phyloP scores from a whole-genome alignment of 2,329 filamentous ascomycete genomes.

The Penicillium concentricum region DNA sequence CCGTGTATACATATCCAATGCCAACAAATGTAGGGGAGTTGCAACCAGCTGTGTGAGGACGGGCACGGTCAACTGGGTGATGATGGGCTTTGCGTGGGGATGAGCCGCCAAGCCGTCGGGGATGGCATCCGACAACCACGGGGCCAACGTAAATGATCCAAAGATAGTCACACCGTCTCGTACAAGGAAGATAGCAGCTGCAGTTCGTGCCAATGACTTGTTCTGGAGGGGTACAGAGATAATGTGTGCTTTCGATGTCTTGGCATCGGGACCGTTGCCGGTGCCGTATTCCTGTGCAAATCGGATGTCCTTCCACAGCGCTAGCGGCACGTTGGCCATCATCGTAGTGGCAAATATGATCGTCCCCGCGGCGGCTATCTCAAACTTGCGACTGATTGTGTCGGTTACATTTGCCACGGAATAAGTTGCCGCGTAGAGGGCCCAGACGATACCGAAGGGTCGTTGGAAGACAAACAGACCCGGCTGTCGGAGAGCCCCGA shows the following conservation, averaged over 20 bases:
- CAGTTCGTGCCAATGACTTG: slow-evolving; percentile 14
- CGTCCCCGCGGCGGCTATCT: slow-evolving; percentile 50
- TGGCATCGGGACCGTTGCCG: slow-evolving; percentile 50
- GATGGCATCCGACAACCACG: slow-evolving; percentile 20
- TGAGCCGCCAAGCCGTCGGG: slow-evolving; percentile 23
- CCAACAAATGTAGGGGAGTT: slow-evolving; percentile 81
- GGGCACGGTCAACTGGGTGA: slow-evolving; percentile 72
- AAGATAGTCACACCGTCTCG: slow-evolving; percentile 86
- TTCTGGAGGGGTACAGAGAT: slow-evolving; percentile 8
- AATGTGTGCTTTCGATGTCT: slow-evolving; percentile 52
- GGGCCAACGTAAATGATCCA: slow-evolving; percentile 33
- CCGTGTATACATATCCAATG: slow-evolving; percentile 76
- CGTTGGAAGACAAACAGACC: slow-evolving; percentile 35
- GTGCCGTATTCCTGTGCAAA: slow-evolving; percentile 71
- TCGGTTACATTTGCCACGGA: slow-evolving; percentile 80
- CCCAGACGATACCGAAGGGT: slow-evolving; percentile 40
- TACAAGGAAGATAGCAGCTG: slow-evolving; percentile 64
- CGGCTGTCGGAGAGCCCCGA: slow-evolving; percentile 22
- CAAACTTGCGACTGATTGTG: slow-evolving; percentile 63
- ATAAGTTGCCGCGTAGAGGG: slow-evolving; percentile 80
- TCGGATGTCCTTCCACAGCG: slow-evolving; percentile 32
- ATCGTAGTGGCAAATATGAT: slow-evolving; percentile 64
- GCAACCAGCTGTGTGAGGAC: slow-evolving; percentile 73
- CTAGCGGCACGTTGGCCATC: slow-evolving; percentile 32
- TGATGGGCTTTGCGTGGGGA: slow-evolving; percentile 22